phyloP scores from a whole-genome alignment of 2,329 filamentous ascomycete genomes.

The Fusarium mexicanum region DNA sequence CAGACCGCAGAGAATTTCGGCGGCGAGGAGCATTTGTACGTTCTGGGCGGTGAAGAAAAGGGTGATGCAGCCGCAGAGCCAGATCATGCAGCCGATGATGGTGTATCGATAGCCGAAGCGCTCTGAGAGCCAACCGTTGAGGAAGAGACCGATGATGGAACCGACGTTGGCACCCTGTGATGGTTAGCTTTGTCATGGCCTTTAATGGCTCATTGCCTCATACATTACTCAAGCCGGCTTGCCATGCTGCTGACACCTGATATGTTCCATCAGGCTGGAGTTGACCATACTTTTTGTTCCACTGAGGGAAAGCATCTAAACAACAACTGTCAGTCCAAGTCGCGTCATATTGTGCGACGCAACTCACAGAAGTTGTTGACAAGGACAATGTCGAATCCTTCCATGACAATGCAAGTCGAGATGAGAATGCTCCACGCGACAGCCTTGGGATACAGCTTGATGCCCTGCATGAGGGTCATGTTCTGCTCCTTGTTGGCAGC shows the following conservation, averaged over 20 bases:
- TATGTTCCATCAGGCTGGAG: conserved; percentile 31
- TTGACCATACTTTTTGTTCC: conserved; percentile 35
- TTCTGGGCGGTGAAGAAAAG: conserved; percentile 39
- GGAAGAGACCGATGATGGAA: conserved; percentile 36
- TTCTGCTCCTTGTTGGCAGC: conserved; percentile 33
- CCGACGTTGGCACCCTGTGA: conserved; percentile 30
- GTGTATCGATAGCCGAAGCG: conserved; percentile 34
- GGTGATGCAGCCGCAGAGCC: conserved; percentile 32
- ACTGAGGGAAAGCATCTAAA: conserved; percentile 33
- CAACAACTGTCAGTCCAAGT: background rate
- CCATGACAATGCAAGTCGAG: conserved; percentile 39
- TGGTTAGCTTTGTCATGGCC: background rate
- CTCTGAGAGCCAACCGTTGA: conserved; percentile 35
- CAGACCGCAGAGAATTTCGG: conserved; percentile 35
- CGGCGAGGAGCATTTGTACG: conserved; percentile 34
- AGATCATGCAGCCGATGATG: conserved; percentile 35
- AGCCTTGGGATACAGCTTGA: conserved; percentile 37
- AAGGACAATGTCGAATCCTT: conserved; percentile 33
- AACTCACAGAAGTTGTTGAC: conserved; percentile 38
- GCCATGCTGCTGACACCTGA: conserved; percentile 35
- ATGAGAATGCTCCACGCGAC: conserved; percentile 35
- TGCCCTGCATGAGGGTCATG: conserved; percentile 38
- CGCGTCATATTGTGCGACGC: fast-evolving
- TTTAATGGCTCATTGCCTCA: no score
- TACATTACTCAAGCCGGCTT: conserved; percentile 37